Conservation (phyloP, 441 rosid species). For the Euphorbia schlechtendalii region DNA sequence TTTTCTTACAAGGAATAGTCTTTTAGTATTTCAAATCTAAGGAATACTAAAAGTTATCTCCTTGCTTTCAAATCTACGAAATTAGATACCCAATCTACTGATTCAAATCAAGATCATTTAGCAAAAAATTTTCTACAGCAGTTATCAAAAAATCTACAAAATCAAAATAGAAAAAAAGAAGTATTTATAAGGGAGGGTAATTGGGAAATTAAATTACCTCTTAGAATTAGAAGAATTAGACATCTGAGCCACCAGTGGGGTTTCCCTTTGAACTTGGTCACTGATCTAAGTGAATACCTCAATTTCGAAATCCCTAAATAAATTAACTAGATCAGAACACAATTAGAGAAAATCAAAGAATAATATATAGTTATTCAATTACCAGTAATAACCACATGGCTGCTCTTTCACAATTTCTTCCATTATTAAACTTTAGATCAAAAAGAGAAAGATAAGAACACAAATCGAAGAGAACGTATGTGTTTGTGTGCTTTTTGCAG, state of each 20-base stretch:
- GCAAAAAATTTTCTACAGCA: no score
- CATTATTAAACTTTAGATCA: conserved; percentile 19
- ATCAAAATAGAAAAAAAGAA: neutral
- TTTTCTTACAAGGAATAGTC: no score
- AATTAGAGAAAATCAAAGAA: neutral
- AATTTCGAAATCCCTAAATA: conserved; percentile 48
- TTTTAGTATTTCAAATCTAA: no score
- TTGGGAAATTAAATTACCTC: conserved; percentile 43
- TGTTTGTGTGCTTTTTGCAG: neutral
- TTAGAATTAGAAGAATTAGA: conserved; percentile 42
- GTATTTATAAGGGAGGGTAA: neutral
- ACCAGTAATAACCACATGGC: conserved; percentile 26
- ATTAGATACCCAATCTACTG: no score
- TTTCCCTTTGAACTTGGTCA: conserved; percentile 47
- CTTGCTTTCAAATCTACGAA: no score
- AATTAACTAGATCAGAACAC: neutral
- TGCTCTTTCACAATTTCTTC: conserved; percentile 41
- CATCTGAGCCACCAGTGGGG: conserved; percentile 35
- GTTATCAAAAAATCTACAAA: no score
- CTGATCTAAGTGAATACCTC: conserved; percentile 73
- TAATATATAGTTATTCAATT: neutral
- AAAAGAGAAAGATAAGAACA: neutral
- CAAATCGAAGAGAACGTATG: neutral
- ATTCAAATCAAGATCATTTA: neutral
- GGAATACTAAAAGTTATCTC: no score